Percentiles rank a stretch among this genome's conserved stretches.
phyloP scores from a whole-genome alignment of 805 yeast genomes.

The Ogataea chonburiensis region DNA sequence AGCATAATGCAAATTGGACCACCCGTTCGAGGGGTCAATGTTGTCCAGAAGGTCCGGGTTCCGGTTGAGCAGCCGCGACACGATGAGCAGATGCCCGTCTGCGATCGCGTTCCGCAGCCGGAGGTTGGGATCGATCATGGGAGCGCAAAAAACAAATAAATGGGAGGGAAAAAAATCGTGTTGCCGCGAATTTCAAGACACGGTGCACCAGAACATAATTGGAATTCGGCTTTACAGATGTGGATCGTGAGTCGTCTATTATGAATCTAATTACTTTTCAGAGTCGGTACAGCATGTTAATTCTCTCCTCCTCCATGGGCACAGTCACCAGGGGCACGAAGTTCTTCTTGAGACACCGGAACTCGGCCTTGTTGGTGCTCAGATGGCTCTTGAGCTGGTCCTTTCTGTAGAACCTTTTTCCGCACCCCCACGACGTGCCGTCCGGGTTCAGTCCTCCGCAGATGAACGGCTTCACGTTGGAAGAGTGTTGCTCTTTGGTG shows the following conservation, averaged over 20 bases:
- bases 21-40: constrained; percentile 68
- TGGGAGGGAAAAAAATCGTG: constrained; percentile 3
- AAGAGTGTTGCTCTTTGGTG: constrained; percentile 25
- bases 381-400: constrained; percentile 28
- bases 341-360: constrained; percentile 17
- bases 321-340: constrained; percentile 3
- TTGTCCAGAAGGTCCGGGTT: constrained; percentile 70
- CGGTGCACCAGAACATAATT: neutral
- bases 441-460: constrained; percentile 25
- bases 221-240: neutral
- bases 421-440: constrained; percentile 28
- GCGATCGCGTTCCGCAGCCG: constrained; percentile 69
- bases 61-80: constrained; percentile 60
- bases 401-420: constrained; percentile 25
- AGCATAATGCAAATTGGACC: constrained; percentile 83
- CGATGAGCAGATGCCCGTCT: constrained; percentile 61
- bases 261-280: neutral
- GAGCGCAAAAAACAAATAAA: neutral
- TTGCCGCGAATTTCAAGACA: constrained; percentile 7
- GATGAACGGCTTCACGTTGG: constrained; percentile 22
- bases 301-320: neutral
- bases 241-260: neutral
- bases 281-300: neutral
- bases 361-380: constrained; percentile 25
- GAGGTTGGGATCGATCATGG: constrained; percentile 59